Evolutionary conservation across 2,329 filamentous ascomycete species (phyloP).

Genomic region (Aspergillus fumigatus): DNA sequence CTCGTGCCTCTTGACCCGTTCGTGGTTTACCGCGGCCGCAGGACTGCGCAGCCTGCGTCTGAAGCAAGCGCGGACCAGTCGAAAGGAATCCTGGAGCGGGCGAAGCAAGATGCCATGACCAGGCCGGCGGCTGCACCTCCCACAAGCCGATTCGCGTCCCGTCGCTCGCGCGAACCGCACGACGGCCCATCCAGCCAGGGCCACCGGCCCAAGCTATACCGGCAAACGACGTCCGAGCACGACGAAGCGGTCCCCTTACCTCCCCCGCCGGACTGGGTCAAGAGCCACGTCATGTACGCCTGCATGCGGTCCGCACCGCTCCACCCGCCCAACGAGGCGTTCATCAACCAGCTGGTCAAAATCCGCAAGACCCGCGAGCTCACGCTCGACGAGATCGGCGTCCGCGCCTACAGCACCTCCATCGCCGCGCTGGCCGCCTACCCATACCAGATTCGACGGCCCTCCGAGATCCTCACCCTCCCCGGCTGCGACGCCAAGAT

Average conservation of each 20-base stretch:
- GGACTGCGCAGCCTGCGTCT: conserved; percentile 33
- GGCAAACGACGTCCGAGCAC: conserved; percentile 73
- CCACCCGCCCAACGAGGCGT: conserved; percentile 66
- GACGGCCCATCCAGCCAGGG: conserved; percentile 19
- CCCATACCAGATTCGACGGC: conserved; percentile 52
- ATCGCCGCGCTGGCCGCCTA: conserved; percentile 84
- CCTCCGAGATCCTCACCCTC: conserved; percentile 48
- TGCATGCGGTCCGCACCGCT: conserved; percentile 74
- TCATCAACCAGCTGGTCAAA: conserved; percentile 68
- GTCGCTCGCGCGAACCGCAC: conserved; percentile 20
- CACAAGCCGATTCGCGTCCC: conserved; percentile 1
- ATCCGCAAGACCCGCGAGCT: conserved; percentile 69
- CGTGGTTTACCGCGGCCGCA: conserved; percentile 49
- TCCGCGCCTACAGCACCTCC: conserved; percentile 79
- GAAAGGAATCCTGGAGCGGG: conserved; percentile 49
- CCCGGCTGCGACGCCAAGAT: conserved; percentile 82
- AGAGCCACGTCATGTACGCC: conserved; percentile 62
- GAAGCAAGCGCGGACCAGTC: conserved; percentile 3
- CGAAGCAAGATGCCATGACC: conserved; percentile 45
- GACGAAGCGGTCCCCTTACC: conserved; percentile 59
- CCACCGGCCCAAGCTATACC: conserved; percentile 49
- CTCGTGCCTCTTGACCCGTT: conserved; percentile 47
- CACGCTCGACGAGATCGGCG: conserved; percentile 70
- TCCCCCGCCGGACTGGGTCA: conserved; percentile 64
- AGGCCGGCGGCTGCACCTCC: conserved; percentile 3